Evolutionary conservation across 805 yeast species (phyloP).

Genomic region (Candida palmyrensis): DNA sequence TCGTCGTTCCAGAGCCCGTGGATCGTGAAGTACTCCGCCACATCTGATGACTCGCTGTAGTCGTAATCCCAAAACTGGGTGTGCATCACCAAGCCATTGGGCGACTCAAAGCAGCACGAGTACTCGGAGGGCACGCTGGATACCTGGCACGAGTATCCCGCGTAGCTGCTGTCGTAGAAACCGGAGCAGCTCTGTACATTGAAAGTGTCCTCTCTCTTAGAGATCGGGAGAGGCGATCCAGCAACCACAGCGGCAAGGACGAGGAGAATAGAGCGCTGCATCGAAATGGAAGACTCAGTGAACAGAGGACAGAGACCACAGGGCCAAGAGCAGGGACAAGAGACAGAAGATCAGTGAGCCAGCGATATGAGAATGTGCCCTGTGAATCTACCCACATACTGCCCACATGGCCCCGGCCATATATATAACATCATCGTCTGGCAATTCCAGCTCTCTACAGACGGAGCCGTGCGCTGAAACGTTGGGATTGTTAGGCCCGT

Average conservation of each 20-base stretch:
- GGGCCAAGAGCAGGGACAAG: no score
- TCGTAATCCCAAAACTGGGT: conserved; percentile 91
- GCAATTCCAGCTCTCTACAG: no score
- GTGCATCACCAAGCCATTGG: conserved; percentile 67
- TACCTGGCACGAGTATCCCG: conserved; percentile 12
- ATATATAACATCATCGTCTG: no score
- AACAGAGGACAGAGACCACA: no score
- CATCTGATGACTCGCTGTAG: conserved; percentile 8
- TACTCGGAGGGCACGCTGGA: conserved; percentile 5
- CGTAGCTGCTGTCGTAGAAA: conserved; percentile 10
- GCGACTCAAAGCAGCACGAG: conserved; percentile 4
- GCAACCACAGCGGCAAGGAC: background rate
- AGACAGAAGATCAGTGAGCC: no score
- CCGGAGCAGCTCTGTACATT: conserved; percentile 12
- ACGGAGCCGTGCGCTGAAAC: no score
- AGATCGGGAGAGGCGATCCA: background rate
- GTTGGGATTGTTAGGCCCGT: no score
- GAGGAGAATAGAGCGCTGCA: background rate
- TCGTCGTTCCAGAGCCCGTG: conserved; percentile 90
- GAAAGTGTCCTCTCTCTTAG: conserved; percentile 5
- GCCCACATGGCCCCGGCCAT: no score
- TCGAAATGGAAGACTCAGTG: no score
- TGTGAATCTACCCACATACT: no score
- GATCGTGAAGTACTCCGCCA: conserved; percentile 57
- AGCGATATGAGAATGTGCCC: no score